phyloP scores from a whole-genome alignment of 768 basidiomycete genomes.

The Ramaria sp. region DNA sequence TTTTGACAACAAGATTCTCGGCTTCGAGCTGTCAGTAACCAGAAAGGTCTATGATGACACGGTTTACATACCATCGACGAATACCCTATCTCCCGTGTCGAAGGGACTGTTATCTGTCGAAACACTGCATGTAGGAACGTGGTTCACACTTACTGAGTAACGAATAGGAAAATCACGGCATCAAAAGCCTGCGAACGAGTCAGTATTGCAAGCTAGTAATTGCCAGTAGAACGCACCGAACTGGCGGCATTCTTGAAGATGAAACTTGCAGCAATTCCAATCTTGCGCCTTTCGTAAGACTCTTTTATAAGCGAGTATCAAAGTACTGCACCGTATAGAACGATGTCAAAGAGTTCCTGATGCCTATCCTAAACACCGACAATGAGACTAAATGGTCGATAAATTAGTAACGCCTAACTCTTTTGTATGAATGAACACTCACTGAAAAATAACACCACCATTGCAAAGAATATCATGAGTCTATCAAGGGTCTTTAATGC shows the following conservation, averaged over 20 bases:
- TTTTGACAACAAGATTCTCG: conserved; percentile 67
- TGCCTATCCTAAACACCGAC: conserved; percentile 58
- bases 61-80: conserved; percentile 45
- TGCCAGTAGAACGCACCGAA: conserved; percentile 19
- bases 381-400: conserved; percentile 32
- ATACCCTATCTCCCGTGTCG: conserved; percentile 74
- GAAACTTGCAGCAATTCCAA: conserved; percentile 67
- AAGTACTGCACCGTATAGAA: conserved; percentile 37
- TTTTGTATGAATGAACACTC: conserved; percentile 5
- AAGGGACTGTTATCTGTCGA: conserved; percentile 41
- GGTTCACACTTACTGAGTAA: conserved; percentile 62
- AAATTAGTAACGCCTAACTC: background rate
- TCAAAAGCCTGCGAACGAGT: conserved; percentile 39
- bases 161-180: conserved; percentile 73
- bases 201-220: background rate
- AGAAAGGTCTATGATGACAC: background rate
- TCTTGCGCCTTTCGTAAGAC: background rate
- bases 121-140: background rate
- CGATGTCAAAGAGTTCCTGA: conserved; percentile 57
- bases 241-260: conserved; percentile 70
- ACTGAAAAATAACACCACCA: conserved; percentile 54
- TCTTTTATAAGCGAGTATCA: background rate
- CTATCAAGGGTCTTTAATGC: conserved; percentile 56
- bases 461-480: conserved; percentile 52
- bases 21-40: conserved; percentile 22